Percentiles rank a stretch among this genome's conserved stretches.
phyloP scores from a whole-genome alignment of 2,329 filamentous ascomycete species.

The Tolypocladium inflatum region DNA sequence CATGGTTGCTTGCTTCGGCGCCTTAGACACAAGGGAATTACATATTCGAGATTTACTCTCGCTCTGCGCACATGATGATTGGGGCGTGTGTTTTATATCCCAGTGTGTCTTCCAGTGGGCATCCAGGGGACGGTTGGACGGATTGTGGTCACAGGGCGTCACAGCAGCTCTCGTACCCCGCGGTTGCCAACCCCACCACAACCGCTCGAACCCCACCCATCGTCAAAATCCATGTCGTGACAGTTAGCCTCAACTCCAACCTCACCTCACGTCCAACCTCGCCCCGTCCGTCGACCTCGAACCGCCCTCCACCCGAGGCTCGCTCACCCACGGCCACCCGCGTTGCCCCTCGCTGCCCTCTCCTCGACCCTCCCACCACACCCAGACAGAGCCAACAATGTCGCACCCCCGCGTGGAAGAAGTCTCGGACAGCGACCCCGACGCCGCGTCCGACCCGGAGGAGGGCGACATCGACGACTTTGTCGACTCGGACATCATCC shows the following conservation, averaged over 20 bases:
- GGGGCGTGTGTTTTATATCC: too few species aligned
- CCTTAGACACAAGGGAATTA: neutral
- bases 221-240: neutral
- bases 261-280: neutral
- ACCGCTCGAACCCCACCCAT: neutral
- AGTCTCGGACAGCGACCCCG: constrained; percentile 70
- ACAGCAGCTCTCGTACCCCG: neutral
- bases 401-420: constrained; percentile 88
- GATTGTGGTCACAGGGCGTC: neutral
- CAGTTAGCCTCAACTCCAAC: neutral
- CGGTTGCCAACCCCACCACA: neutral
- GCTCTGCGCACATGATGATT: neutral
- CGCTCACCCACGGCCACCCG: neutral
- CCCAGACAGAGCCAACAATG: constrained; percentile 40
- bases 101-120: neutral
- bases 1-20: neutral
- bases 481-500: constrained; percentile 46
- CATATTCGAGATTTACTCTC: too few species aligned
- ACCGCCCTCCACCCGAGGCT: neutral
- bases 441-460: constrained; percentile 62
- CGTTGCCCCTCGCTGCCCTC: neutral
- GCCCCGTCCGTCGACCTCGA: neutral
- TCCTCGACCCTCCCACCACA: neutral
- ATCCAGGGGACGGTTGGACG: neutral
- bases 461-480: constrained; percentile 72